Percentiles rank a stretch among this genome's conserved stretches.
phyloP scores from a whole-genome alignment of 768 basidiomycete genomes.

The Calocybe cyanea region DNA sequence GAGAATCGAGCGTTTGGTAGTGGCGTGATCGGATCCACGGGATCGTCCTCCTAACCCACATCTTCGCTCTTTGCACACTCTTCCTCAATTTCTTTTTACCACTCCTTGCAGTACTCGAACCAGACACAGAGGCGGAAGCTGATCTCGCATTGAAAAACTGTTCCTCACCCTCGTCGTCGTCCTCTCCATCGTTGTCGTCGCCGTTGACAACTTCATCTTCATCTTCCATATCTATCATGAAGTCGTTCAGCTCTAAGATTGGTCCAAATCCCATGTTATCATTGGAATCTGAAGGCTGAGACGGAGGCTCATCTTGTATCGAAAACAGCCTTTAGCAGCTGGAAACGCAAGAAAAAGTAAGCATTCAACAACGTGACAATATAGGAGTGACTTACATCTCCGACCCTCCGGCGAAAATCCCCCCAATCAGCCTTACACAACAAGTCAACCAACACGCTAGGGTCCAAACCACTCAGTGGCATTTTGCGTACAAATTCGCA shows the following conservation, averaged over 20 bases:
- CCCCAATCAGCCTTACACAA: constrained; percentile 79
- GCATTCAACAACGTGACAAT: background rate
- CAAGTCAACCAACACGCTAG: constrained; percentile 96
- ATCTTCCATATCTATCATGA: constrained; percentile 30
- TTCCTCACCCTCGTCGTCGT: constrained; percentile 31
- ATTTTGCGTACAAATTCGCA: constrained; percentile 97
- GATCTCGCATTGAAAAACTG: constrained; percentile 54
- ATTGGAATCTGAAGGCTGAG: constrained; percentile 68
- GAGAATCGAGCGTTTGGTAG: constrained; percentile 46
- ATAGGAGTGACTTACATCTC: constrained; percentile 75
- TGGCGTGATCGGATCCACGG: constrained; percentile 67
- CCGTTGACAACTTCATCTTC: constrained; percentile 28
- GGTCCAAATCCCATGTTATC: constrained; percentile 78
- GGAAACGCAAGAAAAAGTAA: background rate
- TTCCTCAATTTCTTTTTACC: constrained; percentile 22
- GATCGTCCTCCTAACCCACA: constrained; percentile 68
- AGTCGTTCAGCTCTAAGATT: constrained; percentile 72
- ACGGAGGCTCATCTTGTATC: constrained; percentile 73
- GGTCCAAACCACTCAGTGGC: constrained; percentile 86
- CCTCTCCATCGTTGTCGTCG: constrained; percentile 19
- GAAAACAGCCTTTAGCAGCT: constrained; percentile 73
- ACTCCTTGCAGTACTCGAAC: constrained; percentile 33
- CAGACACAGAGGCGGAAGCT: constrained; percentile 33
- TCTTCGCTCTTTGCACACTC: constrained; percentile 45
- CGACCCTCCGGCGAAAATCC: constrained; percentile 70